These are phyloP conservation scores for Claviceps digitariae DNA, from an alignment of 2,329 filamentous ascomycete genomes.

Conservation along the genomic window DNA sequence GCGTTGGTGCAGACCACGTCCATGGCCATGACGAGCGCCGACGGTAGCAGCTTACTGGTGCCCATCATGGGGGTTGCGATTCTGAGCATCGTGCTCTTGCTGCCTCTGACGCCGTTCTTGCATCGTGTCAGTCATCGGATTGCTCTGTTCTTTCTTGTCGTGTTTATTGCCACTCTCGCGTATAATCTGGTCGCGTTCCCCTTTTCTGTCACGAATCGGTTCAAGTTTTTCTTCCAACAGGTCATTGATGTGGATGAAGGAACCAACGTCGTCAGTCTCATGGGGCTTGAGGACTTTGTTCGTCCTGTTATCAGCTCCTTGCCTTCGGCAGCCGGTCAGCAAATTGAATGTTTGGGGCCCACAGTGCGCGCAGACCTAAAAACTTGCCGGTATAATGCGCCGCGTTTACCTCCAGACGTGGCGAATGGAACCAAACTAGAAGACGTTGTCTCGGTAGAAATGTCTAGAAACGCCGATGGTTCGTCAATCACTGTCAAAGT, in stretches of 20 bases:
- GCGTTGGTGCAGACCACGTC: slow-evolving; percentile 59
- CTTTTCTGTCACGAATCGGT: slow-evolving; percentile 63
- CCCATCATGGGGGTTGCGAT: slow-evolving; percentile 59
- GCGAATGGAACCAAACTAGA: slow-evolving; percentile 29
- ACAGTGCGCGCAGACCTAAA: slow-evolving; percentile 31
- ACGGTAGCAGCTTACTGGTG: slow-evolving; percentile 59
- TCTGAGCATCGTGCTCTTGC: slow-evolving; percentile 56
- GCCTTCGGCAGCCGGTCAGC: slow-evolving; percentile 54
- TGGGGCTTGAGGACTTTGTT: slow-evolving; percentile 55
- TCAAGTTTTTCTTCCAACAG: slow-evolving; percentile 84
- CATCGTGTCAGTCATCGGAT: slow-evolving; percentile 77
- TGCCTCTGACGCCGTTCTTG: slow-evolving; percentile 70
- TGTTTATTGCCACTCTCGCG: slow-evolving; percentile 62
- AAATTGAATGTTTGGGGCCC: slow-evolving; percentile 34
- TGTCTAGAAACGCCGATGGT: slow-evolving; percentile 16
- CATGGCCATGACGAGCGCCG: slow-evolving; percentile 67
- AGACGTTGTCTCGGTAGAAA: slow-evolving; percentile 49
- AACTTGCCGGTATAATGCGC: slow-evolving; percentile 59
- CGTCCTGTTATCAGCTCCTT: slow-evolving; percentile 52
- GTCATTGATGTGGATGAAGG: slow-evolving; percentile 62
- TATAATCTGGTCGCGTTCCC: slow-evolving; percentile 85
- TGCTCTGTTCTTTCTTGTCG: slow-evolving; percentile 58
- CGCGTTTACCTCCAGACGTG: slow-evolving; percentile 46
- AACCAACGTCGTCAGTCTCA: slow-evolving; percentile 54
- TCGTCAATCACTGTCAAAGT: slow-evolving; percentile 51